These are phyloP conservation scores for Dendrobium chrysotoxum DNA, from an alignment of 106 monocot genomes.

Conservation along the genomic window DNA sequence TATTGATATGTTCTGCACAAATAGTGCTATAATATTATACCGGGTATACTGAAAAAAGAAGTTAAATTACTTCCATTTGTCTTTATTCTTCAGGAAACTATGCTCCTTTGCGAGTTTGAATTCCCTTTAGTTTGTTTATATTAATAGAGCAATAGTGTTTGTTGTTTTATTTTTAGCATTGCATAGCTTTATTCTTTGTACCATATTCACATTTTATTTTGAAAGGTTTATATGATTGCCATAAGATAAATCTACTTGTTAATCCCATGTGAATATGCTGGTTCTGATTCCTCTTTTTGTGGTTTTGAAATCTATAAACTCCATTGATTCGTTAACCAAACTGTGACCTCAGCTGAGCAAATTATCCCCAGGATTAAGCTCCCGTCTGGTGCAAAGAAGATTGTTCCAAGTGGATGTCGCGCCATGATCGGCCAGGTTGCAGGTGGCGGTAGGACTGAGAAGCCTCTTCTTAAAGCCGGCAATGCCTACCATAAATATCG, in stretches of 20 bases:
- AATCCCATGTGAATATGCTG: not conserved
- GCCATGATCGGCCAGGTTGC: slow-evolving; percentile 30
- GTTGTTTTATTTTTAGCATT: not conserved
- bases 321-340: not conserved
- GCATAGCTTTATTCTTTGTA: too few species aligned
- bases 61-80: too few species aligned
- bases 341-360: not conserved
- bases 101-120: too few species aligned
- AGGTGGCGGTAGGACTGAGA: slow-evolving; percentile 29
- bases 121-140: too few species aligned
- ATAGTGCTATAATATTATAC: too few species aligned
- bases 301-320: not conserved
- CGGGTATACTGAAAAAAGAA: too few species aligned
- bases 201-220: not conserved
- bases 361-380: slow-evolving; percentile 14
- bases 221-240: not conserved
- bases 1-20: too few species aligned
- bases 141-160: not conserved
- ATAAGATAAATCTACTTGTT: not conserved
- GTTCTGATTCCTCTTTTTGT: not conserved
- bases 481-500: slow-evolving; percentile 39
- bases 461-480: slow-evolving; percentile 34
- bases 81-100: too few species aligned
- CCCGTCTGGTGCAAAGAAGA: slow-evolving; percentile 20
- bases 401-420: slow-evolving; percentile 22